Base-by-base conservation (phyloP, 768 basidiomycete genomes). In the Hericium erinaceus region DNA sequence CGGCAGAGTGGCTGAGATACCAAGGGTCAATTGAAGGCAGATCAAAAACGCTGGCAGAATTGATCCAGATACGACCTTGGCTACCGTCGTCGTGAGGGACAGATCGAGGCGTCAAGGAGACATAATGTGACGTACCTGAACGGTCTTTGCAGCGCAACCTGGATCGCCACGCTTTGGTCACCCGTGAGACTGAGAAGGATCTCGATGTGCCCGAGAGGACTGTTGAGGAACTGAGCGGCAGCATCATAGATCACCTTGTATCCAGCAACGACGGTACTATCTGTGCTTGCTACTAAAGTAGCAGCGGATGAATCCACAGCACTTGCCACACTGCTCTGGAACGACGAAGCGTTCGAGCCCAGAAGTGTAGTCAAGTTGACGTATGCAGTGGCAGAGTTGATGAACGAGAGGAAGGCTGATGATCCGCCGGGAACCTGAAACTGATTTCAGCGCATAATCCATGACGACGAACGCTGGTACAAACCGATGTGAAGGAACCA, bases 101-200 rank as follows among this genome's bases (percentile, higher is more conserved):
- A 26, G 11, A 26, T 38, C n/a, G 39, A 63, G 57, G 26, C 33
- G 33, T 33, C 49, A 40, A 53, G 50, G 48, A 33, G 8, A 20
- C 33, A 18, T 26, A 57, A 53, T 54, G 24, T 44, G 40, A 57
- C 60, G 7, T 49, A 76, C 71, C 80, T 84, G 65, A 81, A 73
- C 1, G 84, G 82, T 63, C 82, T 82, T 66, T 87, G 86, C 12
- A 86, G 66, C 0, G 82, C 86, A 6, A 81, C 80, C 64, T 89
- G 87, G 55, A 89, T 74, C 4, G 75, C 74, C 50, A 86, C 70
- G 24, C 68, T 70, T 57, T 67, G 64, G 65, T 77, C 52, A 71
- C 71, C 74, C 2, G 74, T 78, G 57, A 77, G 68, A 13, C 70
- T 65, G 54, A 80, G 65, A 39, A 88, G 69, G 20, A 87, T 70